These are phyloP conservation scores for Trichophyton mentagrophytes DNA, from an alignment of 2,329 filamentous ascomycete genomes.

Conservation along the genomic window DNA sequence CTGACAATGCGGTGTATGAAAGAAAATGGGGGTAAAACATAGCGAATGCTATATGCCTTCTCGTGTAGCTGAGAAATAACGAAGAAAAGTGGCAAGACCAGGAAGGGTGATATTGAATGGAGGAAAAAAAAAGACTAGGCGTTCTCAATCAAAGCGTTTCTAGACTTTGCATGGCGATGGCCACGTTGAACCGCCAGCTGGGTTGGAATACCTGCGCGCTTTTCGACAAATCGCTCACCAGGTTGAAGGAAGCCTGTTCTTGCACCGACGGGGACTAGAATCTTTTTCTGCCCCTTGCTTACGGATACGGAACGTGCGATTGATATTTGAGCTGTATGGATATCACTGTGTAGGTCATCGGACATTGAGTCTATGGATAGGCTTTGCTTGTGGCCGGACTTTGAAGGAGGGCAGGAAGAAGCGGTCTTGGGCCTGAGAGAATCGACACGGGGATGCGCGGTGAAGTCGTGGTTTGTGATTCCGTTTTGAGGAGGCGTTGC, in stretches of 20 bases:
- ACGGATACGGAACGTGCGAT: conserved; percentile 30
- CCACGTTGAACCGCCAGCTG: conserved; percentile 21
- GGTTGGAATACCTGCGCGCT: conserved; percentile 16
- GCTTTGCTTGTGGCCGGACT: conserved; percentile 4
- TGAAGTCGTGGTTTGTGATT: neutral
- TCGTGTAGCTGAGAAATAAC: neutral
- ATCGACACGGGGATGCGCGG: neutral
- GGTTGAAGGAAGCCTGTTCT: conserved; percentile 15
- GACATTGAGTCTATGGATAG: conserved; percentile 10
- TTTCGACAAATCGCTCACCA: conserved; percentile 21
- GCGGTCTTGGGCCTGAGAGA: neutral
- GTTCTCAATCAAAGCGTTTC: conserved; percentile 14
- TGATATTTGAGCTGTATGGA: conserved; percentile 24
- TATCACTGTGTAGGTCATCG: conserved; percentile 6
- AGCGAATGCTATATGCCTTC: neutral
- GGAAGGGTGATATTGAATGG: too few relatives aligned
- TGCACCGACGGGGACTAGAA: conserved; percentile 25
- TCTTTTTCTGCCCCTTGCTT: conserved; percentile 22
- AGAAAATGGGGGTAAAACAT: neutral
- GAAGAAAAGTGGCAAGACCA: too few relatives aligned
- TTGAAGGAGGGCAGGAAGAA: neutral
- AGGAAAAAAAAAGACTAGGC: conserved; percentile 1
- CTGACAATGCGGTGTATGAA: neutral
- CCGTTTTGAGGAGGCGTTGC: neutral
- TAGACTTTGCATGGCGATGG: conserved; percentile 12